Base-by-base conservation (phyloP, 2,329 filamentous ascomycete genomes). In the Amphichorda felina region DNA sequence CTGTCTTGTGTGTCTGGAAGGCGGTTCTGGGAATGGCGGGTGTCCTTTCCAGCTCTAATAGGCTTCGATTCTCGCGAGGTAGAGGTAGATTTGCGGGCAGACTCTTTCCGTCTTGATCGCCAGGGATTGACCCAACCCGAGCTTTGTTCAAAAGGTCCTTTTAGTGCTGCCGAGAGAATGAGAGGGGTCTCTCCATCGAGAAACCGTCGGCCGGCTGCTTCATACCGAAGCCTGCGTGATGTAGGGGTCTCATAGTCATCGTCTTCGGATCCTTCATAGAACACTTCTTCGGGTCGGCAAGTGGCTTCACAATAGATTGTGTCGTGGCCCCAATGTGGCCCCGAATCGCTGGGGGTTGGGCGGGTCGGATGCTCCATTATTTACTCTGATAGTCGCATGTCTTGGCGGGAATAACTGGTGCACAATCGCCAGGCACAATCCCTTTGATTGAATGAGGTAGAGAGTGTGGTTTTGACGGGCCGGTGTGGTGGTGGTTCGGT, bases 141-240 rank as follows among this genome's bases (percentile, higher is more conserved):
- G 28, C 55, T 47, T 37, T 46, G 51, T 30, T 67, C 62, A 43
- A 83, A 80, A 0, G 79, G 80, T 1, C 79, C 80, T 40, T 58
- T 65, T 3, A 84, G 58, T 5, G 58, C 54, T 6, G 79, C 70
- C 10, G 80, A 79, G 3, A 77, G 50, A 3, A 87, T 61, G 17
- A 69, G 47, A 0, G 79, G 66, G 2, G 63, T 49, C 21, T 64
- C 56, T 1, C 79, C 80, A 6, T 62, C 55, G 26, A 82, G 56
- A 44, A 70, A 83, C 24, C 65, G 63, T 22, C 64, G 56, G 2
- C 73, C 79, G 10, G 78, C 68, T 0, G 61, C 54, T 50, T 82
- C 76, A 39, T 78, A 75, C 40, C 72, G 65, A 16, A 60, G 52
- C 18, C 63, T 64, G 49, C 70, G 63, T 3, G 61, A 52, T 22